Evolutionary conservation across 2,329 filamentous ascomycete genomes (phyloP).

Genomic region (Pseudopyricularia cyperi): DNA sequence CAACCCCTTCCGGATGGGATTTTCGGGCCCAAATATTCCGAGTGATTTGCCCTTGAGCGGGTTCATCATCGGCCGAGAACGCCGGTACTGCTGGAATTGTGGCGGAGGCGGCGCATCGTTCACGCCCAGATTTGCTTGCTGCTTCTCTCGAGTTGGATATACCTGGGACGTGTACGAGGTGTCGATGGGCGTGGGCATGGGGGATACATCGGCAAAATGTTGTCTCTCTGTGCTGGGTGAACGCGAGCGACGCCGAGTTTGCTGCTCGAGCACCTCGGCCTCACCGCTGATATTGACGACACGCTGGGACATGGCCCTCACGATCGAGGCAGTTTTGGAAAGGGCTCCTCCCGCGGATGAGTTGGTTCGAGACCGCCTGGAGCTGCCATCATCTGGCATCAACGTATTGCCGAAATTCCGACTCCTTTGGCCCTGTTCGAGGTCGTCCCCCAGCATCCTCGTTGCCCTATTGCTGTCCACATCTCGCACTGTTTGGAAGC

Average conservation of each 20-base stretch:
- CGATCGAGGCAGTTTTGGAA: constrained; percentile 58
- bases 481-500: constrained; percentile 44
- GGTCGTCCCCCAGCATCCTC: constrained; percentile 39
- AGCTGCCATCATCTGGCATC: constrained; percentile 32
- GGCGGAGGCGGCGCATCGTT: constrained; percentile 5
- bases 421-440: constrained; percentile 46
- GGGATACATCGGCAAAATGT: constrained; percentile 23
- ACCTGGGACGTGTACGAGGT: constrained; percentile 39
- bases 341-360: constrained; percentile 49
- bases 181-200: constrained; percentile 24
- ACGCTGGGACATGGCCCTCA: constrained; percentile 85
- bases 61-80: constrained; percentile 41
- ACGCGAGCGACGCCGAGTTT: constrained; percentile 45
- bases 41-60: constrained; percentile 78
- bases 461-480: constrained; percentile 40
- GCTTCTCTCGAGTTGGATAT: constrained; percentile 34
- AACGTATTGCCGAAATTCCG: constrained; percentile 45
- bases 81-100: constrained; percentile 13
- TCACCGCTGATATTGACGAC: constrained; percentile 97
- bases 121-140: constrained; percentile 16
- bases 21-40: constrained; percentile 72
- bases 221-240: constrained; percentile 32
- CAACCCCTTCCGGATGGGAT: constrained; percentile 56
- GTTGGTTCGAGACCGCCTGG: constrained; percentile 37
- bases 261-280: constrained; percentile 66